Percentiles rank a stretch among this genome's conserved stretches.
These are phyloP conservation scores for Phalaenopsis aphrodite DNA, from an alignment of 106 monocot genomes.

Conservation along the genomic window DNA sequence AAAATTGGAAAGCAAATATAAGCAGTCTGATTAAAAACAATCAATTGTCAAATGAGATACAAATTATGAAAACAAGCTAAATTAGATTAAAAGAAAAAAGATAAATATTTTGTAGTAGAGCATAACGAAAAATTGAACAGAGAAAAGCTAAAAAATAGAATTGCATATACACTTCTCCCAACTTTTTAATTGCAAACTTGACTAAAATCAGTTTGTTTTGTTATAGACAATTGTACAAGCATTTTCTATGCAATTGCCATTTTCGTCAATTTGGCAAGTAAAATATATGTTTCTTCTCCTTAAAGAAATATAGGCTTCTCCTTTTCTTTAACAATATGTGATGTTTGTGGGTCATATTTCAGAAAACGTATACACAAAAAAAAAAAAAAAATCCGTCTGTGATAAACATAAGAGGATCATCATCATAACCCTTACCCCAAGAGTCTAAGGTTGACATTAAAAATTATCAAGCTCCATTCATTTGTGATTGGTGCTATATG, in stretches of 20 bases:
- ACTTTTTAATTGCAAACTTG: background rate
- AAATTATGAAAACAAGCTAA: background rate
- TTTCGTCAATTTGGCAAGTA: background rate
- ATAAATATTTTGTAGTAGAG: background rate
- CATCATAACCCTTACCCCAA: background rate
- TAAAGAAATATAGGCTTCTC: background rate
- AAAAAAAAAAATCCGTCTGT: background rate
- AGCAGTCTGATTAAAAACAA: background rate
- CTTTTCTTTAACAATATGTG: background rate
- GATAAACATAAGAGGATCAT: background rate
- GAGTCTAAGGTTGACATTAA: background rate
- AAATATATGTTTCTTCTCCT: background rate
- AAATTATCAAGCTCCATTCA: background rate
- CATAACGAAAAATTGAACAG: background rate
- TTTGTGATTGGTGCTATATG: background rate
- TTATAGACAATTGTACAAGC: background rate
- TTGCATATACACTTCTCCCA: background rate
- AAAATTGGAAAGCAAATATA: background rate
- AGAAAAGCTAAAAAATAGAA: background rate
- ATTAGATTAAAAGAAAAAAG: background rate
- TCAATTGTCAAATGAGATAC: background rate
- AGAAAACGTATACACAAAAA: background rate
- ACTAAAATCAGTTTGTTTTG: background rate
- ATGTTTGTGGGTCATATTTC: background rate
- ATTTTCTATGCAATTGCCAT: background rate